Percentiles rank a stretch among this genome's conserved stretches.
These are phyloP conservation scores for Leucaena leucocephala DNA, from an alignment of 306 rosid species.

Conservation along the genomic window DNA sequence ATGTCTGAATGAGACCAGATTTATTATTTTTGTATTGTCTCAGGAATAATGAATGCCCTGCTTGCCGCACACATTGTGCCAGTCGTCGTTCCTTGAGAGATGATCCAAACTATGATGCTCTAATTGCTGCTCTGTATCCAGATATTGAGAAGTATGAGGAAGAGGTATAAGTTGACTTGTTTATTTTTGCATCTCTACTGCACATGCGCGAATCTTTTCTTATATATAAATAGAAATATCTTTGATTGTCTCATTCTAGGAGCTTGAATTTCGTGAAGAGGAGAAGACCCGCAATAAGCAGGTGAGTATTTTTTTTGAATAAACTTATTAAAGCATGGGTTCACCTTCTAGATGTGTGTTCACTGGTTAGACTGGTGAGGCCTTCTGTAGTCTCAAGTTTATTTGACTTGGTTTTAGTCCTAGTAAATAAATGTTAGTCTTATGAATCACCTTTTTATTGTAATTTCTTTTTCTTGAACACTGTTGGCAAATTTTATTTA, in stretches of 20 bases:
- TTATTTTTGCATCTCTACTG: slow-evolving; percentile 24
- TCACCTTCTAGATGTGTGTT: slow-evolving; percentile 33
- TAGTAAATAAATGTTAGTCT: background rate
- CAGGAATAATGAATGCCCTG: slow-evolving; percentile 98
- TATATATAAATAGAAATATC: slow-evolving; percentile 27
- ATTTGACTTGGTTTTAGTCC: slow-evolving; percentile 9
- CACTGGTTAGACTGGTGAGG: slow-evolving; percentile 14
- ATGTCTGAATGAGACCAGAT: slow-evolving; percentile 2
- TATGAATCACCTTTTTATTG: background rate
- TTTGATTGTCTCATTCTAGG: slow-evolving; percentile 55
- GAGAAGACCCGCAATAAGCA: slow-evolving; percentile 90
- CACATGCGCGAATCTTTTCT: slow-evolving; percentile 7
- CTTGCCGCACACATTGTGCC: slow-evolving; percentile 98
- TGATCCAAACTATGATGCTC: slow-evolving; percentile 94
- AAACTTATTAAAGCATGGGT: slow-evolving; percentile 34
- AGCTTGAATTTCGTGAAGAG: slow-evolving; percentile 91
- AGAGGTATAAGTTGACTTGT: slow-evolving; percentile 66
- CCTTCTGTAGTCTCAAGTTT: background rate
- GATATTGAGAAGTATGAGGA: slow-evolving; percentile 90
- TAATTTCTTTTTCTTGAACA: slow-evolving; percentile 10
- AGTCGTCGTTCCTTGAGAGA: slow-evolving; percentile 97
- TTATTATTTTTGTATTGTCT: slow-evolving; percentile 39
- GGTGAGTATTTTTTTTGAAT: slow-evolving; percentile 51
- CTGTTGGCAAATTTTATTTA: background rate
- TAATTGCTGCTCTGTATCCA: slow-evolving; percentile 84